Evolutionary conservation across 768 basidiomycete species (phyloP).

Genomic region (Naganishia randhawae): DNA sequence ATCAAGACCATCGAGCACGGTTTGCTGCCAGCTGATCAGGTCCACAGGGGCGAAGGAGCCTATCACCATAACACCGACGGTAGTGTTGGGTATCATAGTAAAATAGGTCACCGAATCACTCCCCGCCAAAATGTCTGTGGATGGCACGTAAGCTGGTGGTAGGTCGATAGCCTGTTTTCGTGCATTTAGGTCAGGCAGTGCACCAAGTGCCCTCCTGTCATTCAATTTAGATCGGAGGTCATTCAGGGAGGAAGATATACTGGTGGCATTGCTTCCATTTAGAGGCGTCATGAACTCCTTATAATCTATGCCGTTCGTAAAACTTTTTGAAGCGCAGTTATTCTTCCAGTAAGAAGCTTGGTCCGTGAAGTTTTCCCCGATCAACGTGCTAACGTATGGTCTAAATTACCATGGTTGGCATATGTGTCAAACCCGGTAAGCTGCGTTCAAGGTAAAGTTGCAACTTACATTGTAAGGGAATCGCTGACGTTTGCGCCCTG

Average conservation of each 20-base stretch:
- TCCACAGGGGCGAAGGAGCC: slow-evolving; percentile 56
- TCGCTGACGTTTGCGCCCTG: slow-evolving; percentile 56
- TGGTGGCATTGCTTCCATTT: slow-evolving; percentile 18
- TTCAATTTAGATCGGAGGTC: slow-evolving; percentile 46
- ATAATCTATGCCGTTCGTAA: slow-evolving; percentile 59
- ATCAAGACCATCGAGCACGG: slow-evolving; percentile 56
- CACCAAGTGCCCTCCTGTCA: slow-evolving; percentile 32
- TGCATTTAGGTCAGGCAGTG: slow-evolving; percentile 54
- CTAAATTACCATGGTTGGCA: too few relatives aligned
- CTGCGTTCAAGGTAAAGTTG: not conserved
- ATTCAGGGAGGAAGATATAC: slow-evolving; percentile 35
- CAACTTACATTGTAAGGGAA: slow-evolving; percentile 47
- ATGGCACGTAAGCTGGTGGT: slow-evolving; percentile 57
- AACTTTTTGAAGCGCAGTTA: slow-evolving; percentile 58
- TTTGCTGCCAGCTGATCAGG: slow-evolving; percentile 47
- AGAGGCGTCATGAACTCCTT: slow-evolving; percentile 32
- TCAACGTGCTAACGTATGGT: slow-evolving; percentile 58
- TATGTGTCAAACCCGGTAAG: too few relatives aligned
- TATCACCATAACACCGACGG: slow-evolving; percentile 48
- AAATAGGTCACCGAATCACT: slow-evolving; percentile 60
- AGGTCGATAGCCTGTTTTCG: slow-evolving; percentile 54
- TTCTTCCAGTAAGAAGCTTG: slow-evolving; percentile 58
- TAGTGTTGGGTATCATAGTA: slow-evolving; percentile 57
- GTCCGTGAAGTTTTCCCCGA: slow-evolving; percentile 58
- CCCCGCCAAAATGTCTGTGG: slow-evolving; percentile 54